Evolutionary conservation across 192 early-diverging fungal genomes (phyloP).

Genomic region (Entomortierella lignicola): DNA sequence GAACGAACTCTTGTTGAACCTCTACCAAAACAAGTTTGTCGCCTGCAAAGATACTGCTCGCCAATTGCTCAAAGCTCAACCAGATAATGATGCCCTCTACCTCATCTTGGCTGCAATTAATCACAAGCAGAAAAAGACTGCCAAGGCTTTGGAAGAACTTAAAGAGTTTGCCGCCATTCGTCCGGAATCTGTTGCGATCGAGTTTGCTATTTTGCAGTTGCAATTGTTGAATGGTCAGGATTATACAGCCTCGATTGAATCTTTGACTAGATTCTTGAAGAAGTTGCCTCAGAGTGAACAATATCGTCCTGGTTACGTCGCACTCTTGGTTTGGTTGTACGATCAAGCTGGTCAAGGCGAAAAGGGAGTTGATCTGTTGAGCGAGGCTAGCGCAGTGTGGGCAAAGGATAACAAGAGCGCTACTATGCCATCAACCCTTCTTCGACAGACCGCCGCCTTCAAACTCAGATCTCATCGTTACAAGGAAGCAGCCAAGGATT

Average conservation of each 20-base stretch:
- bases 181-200: constrained; percentile 63
- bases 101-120: constrained; percentile 68
- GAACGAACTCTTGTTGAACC: constrained; percentile 70
- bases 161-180: constrained; percentile 51
- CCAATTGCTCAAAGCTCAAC: constrained; percentile 66
- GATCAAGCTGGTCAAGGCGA: constrained; percentile 70
- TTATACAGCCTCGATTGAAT: constrained; percentile 59
- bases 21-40: constrained; percentile 67
- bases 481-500: constrained; percentile 74
- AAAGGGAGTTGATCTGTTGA: constrained; percentile 66
- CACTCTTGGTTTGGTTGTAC: constrained; percentile 78
- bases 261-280: constrained; percentile 58
- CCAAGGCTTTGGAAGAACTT: constrained; percentile 69
- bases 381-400: constrained; percentile 71
- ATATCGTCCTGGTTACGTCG: constrained; percentile 73
- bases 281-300: constrained; percentile 42
- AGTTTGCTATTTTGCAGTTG: constrained; percentile 73
- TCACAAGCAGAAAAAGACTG: constrained; percentile 65
- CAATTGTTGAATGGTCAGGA: constrained; percentile 59
- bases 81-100: constrained; percentile 68
- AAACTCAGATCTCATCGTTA: constrained; percentile 70
- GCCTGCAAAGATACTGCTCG: constrained; percentile 65
- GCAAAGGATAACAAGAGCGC: constrained; percentile 42
- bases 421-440: constrained; percentile 45
- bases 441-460: constrained; percentile 76